A percentile compares a stretch with the other conserved stretches of the same genome.
phyloP scores from a whole-genome alignment of 805 yeast genomes.

The Wickerhamomyces alni region DNA sequence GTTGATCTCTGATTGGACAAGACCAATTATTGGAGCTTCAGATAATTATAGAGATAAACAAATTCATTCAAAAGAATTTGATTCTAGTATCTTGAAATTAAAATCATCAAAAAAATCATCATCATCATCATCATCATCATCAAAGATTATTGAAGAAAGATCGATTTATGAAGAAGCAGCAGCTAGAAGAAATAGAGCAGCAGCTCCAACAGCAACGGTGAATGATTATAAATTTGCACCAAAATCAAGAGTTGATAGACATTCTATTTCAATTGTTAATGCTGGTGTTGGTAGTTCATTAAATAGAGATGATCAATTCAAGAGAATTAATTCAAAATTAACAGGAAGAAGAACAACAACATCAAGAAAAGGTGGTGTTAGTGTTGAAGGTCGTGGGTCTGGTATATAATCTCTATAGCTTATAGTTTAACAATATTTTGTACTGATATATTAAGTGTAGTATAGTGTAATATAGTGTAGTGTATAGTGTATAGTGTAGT shows the following conservation, averaged over 20 bases:
- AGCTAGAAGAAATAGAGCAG: conserved; percentile 88
- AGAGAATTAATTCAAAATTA: conserved; percentile 52
- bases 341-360: conserved; percentile 19
- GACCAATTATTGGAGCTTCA: conserved; percentile 94
- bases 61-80: conserved; percentile 64
- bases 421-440: no score
- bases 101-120: conserved; percentile 31
- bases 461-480: no score
- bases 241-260: conserved; percentile 47
- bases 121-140: conserved; percentile 27
- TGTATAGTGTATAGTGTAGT: no score
- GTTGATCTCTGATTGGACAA: conserved; percentile 94
- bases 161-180: conserved; percentile 85
- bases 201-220: conserved; percentile 88
- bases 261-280: conserved; percentile 29
- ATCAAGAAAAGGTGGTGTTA: conserved; percentile 62
- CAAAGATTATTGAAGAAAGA: conserved; percentile 30
- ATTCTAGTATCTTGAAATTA: conserved; percentile 29
- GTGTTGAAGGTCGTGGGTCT: conserved; percentile 47
- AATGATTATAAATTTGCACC: conserved; percentile 92
- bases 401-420: conserved; percentile 5
- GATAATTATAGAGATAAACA: conserved; percentile 89
- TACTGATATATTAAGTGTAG: no score
- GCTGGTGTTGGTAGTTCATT: conserved; percentile 47
- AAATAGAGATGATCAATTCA: conserved; percentile 73